Conservation (phyloP, 495 filamentous ascomycete genomes). For the Neurospora intermedia region DNA sequence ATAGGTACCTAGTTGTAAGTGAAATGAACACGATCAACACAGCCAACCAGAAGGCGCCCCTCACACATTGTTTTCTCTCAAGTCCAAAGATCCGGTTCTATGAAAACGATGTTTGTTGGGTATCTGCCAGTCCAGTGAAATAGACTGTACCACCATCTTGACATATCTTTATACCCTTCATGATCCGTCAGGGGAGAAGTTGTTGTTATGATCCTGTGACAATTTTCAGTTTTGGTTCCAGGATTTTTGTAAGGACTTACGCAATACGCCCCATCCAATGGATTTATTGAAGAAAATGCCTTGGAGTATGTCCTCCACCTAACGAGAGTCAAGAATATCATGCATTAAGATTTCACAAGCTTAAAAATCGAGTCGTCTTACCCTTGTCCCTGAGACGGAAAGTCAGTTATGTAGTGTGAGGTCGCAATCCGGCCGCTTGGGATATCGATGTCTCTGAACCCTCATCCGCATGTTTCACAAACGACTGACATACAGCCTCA, state of each 20-base stretch:
- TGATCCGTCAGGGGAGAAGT: neutral
- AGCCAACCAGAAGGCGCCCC: neutral
- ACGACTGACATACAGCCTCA: neutral
- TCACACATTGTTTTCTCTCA: neutral
- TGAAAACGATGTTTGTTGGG: neutral
- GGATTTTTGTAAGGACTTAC: neutral
- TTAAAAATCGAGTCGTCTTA: neutral
- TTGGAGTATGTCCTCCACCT: neutral
- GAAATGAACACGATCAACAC: neutral
- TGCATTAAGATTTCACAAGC: neutral
- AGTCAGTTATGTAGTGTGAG: neutral
- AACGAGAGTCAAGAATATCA: neutral
- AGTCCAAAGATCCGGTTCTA: neutral
- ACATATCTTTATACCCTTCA: neutral
- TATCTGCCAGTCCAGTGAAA: neutral
- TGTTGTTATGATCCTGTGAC: neutral
- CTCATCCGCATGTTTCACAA: neutral
- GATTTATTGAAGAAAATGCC: neutral
- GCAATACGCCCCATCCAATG: neutral
- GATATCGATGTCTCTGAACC: neutral
- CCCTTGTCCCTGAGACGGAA: neutral
- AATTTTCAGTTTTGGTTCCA: neutral
- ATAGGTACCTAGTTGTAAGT: neutral
- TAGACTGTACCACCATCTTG: neutral
- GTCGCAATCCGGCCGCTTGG: neutral